Conservation (phyloP, 208 protist genomes). For the Porcisia hertigi region DNA sequence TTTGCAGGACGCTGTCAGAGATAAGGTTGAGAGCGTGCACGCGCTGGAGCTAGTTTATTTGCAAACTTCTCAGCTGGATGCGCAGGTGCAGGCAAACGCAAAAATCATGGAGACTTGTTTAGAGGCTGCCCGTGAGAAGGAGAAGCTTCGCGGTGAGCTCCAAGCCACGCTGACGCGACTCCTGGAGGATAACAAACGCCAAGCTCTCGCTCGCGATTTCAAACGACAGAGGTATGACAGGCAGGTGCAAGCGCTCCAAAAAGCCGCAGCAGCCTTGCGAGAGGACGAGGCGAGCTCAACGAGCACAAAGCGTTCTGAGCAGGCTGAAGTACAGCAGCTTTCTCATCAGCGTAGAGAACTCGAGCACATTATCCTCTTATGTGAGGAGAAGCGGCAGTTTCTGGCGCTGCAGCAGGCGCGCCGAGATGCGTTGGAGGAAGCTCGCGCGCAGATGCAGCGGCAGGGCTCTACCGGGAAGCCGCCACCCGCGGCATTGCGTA, state of each 20-base stretch:
- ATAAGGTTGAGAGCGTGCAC: conserved; percentile 46
- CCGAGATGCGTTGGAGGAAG: conserved; percentile 27
- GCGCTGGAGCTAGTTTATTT: conserved; percentile 45
- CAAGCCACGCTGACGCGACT: conserved; percentile 10
- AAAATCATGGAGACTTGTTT: conserved; percentile 35
- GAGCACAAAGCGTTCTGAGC: conserved; percentile 2
- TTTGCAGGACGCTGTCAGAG: conserved; percentile 38
- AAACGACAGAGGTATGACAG: conserved; percentile 26
- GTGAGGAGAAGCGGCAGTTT: conserved; percentile 31
- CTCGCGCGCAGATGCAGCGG: conserved; percentile 21
- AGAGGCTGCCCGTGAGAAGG: conserved; percentile 13
- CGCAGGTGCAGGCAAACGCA: conserved; percentile 39
- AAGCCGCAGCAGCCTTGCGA: conserved; percentile 9
- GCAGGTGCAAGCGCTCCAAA: conserved; percentile 15
- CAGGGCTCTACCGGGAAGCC: conserved; percentile 14
- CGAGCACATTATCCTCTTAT: conserved; percentile 17
- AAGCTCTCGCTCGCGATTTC: conserved; percentile 17
- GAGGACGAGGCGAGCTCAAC: conserved; percentile 4
- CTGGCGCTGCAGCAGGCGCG: conserved; percentile 29
- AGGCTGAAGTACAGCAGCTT: conserved; percentile 28
- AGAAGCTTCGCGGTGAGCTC: conserved; percentile 20
- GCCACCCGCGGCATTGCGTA: conserved; percentile 30
- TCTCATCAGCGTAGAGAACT: conserved; percentile 21
- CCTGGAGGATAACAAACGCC: conserved; percentile 18
- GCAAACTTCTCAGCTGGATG: conserved; percentile 35